phyloP scores from a whole-genome alignment of 495 filamentous ascomycete species.

The Clohesyomyces aquaticus region DNA sequence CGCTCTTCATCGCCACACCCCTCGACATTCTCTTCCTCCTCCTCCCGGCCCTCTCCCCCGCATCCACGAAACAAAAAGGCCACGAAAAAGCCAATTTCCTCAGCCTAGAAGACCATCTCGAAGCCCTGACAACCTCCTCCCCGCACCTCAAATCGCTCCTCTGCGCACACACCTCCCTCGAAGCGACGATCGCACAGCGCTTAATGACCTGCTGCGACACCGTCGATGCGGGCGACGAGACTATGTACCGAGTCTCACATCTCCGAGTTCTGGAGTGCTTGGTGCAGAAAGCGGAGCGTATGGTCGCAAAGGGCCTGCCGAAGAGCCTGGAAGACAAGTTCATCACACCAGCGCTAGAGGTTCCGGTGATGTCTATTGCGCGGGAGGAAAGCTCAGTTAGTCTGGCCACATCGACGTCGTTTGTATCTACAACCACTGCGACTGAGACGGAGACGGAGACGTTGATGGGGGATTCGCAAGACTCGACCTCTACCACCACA shows the following conservation, averaged over 20 bases:
- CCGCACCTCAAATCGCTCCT: constrained; percentile 16
- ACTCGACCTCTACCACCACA: constrained; percentile 13
- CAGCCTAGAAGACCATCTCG: constrained; percentile 78
- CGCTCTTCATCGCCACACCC: constrained; percentile 80
- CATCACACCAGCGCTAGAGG: constrained; percentile 72
- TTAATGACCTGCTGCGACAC: constrained; percentile 74
- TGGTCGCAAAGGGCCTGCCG: constrained; percentile 69
- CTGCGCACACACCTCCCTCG: constrained; percentile 53
- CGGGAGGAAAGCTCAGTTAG: constrained; percentile 46
- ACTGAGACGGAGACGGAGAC: constrained; percentile 6
- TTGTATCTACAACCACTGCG: constrained; percentile 34
- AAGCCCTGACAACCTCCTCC: constrained; percentile 53
- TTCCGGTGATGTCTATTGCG: constrained; percentile 61
- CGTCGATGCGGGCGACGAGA: constrained; percentile 79
- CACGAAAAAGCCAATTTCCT: constrained; percentile 70
- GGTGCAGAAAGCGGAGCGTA: constrained; percentile 69
- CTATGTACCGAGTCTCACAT: constrained; percentile 75
- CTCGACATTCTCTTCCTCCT: constrained; percentile 84
- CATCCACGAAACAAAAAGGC: constrained; percentile 49
- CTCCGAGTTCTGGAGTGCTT: constrained; percentile 70
- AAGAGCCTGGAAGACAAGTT: constrained; percentile 85
- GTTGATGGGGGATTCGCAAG: constrained; percentile 19
- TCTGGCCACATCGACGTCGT: constrained; percentile 24
- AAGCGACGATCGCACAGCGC: constrained; percentile 53
- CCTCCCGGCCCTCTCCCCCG: constrained; percentile 65